Evolutionary conservation across 345 rosid species (phyloP).

Genomic region (Turritis glabra): DNA sequence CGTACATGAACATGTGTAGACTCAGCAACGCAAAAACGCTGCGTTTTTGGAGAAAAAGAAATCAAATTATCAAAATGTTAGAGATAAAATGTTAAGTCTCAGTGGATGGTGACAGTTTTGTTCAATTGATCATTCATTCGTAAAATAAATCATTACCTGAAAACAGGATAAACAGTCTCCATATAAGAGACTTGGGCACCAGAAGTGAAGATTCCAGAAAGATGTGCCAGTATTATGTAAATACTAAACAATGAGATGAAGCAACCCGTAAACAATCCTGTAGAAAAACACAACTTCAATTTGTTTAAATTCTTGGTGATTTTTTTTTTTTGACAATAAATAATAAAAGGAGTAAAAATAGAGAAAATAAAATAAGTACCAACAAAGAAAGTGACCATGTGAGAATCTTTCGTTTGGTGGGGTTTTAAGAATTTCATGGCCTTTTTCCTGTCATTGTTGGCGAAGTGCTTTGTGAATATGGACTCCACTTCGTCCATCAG

Average conservation of each 20-base stretch:
- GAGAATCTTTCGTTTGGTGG: conserved; percentile 82
- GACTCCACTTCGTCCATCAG: conserved; percentile 99
- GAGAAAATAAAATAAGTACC: conserved; percentile 48
- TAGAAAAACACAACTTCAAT: background rate
- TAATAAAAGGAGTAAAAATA: background rate
- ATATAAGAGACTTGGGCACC: conserved; percentile 51
- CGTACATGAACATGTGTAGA: conserved; percentile 92
- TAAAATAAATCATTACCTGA: conserved; percentile 62
- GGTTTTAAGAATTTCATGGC: conserved; percentile 97
- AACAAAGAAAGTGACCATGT: conserved; percentile 94
- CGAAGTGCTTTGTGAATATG: conserved; percentile 93
- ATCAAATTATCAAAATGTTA: background rate
- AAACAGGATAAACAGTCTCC: conserved; percentile 90
- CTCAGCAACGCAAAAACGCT: conserved; percentile 85
- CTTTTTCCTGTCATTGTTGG: conserved; percentile 91
- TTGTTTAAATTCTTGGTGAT: background rate
- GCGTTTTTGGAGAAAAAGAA: conserved; percentile 25
- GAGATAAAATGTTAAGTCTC: too few relatives aligned
- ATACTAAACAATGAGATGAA: conserved; percentile 76
- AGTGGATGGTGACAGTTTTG: too few relatives aligned
- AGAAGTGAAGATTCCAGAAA: conserved; percentile 69
- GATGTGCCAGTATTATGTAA: conserved; percentile 76
- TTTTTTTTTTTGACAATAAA: background rate
- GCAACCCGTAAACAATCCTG: conserved; percentile 93
- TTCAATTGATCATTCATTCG: background rate